Percentiles rank a stretch among this genome's conserved stretches.
Evolutionary conservation across 805 yeast species (phyloP).

Genomic region (Metschnikowia santaceciliae): DNA sequence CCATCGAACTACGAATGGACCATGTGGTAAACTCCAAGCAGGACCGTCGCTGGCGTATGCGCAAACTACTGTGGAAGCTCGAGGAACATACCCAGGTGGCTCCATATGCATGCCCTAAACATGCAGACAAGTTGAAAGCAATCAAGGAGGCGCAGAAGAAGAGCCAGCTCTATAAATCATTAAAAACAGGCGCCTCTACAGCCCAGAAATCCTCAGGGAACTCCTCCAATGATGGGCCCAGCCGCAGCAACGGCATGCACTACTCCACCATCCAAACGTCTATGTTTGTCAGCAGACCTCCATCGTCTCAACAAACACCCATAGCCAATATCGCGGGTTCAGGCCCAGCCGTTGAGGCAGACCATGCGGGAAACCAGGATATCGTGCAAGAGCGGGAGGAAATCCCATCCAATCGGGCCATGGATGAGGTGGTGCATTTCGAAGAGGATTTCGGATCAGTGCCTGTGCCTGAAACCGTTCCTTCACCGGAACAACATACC

Average conservation of each 20-base stretch:
- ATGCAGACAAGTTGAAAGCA: slow-evolving; percentile 45
- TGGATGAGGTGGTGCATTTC: slow-evolving; percentile 16
- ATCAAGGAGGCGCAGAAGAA: slow-evolving; percentile 37
- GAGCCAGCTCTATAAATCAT: slow-evolving; percentile 9
- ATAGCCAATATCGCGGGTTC: slow-evolving; percentile 7
- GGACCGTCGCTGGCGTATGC: slow-evolving; percentile 83
- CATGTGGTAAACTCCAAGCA: slow-evolving; percentile 52
- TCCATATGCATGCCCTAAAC: slow-evolving; percentile 55
- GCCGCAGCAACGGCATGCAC: slow-evolving; percentile 16
- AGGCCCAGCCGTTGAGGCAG: slow-evolving; percentile 5
- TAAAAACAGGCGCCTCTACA: slow-evolving; percentile 9
- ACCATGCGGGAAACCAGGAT: slow-evolving; percentile 10
- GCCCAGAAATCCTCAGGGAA: slow-evolving; percentile 3
- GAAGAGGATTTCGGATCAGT: slow-evolving; percentile 15
- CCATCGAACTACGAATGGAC: slow-evolving; percentile 77
- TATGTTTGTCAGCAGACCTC: slow-evolving; percentile 16
- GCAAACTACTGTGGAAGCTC: slow-evolving; percentile 82
- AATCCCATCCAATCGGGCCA: slow-evolving; percentile 14
- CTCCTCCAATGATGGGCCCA: slow-evolving; percentile 7
- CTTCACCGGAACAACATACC: neutral
- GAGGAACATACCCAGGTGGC: slow-evolving; percentile 75
- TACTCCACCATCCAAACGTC: slow-evolving; percentile 18
- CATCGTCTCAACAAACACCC: slow-evolving; percentile 6
- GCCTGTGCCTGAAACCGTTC: neutral
- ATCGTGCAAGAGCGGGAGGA: slow-evolving; percentile 13